Evolutionary conservation across 495 filamentous ascomycete genomes (phyloP), one percentile per base, ranked within the genome.

Genomic region (Neurospora sp.): DNA sequence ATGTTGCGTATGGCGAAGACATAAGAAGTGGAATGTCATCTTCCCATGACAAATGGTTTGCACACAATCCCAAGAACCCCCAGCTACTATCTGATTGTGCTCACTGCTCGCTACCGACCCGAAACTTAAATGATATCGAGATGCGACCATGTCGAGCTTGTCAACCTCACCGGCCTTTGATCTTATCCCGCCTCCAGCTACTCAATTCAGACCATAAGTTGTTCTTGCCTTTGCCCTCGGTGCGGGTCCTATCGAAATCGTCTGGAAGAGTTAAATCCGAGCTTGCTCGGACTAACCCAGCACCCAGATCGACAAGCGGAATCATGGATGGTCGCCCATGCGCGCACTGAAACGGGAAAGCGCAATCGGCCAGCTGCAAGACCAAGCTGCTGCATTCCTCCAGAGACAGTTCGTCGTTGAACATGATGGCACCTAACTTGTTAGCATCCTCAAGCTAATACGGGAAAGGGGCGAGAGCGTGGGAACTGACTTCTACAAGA

Each of bases 261-360:
- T 35, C 9, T 6, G 27, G 9, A 40, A 71, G 9, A n/a, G 27
- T 71, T 40, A n/a, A 71, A 48, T 35, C 20, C 27, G 9, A 35
- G 10, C 5, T 59, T 12, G 10, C 35, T 37, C 35, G 27, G 9
- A 12, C 14, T 9, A n/a, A 9, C 14, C 61, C 20, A 20, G 22
- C 65, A 9, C 84, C 83, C 40, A 92, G 59, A 75, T 92, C 88
- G 9, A 93, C 83, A 27, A 94, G 77, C 5, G 93, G 93, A 10
- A 93, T 85, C 88, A 94, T 90, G 37, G 89, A 90, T 27, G 91
- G 91, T 74, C 93, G 88, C 40, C 92, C 94, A 85, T 94, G 94
- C 20, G 93, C 96, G 80, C 96, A 99, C 77, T 95, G 92, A 76
- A 98, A 98, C 7, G 96, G 96, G 77, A 98, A 96, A 1, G 84